Base-by-base conservation (phyloP, 2,329 filamentous ascomycete genomes). In the Pseudocercospora fuligena region DNA sequence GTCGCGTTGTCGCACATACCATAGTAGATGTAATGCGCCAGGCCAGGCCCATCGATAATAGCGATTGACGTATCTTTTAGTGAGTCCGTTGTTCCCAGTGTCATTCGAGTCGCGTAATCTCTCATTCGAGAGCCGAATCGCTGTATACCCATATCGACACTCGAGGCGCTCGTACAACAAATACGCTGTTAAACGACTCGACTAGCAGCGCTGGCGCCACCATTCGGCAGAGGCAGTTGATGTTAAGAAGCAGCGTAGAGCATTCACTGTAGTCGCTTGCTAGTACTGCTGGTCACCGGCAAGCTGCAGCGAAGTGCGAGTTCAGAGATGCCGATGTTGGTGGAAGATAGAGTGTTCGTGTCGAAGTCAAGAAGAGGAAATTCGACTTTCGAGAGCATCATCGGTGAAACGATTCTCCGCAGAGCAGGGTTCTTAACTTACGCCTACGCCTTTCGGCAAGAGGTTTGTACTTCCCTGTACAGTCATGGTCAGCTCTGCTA, bases 31-130 rank as follows among this genome's bases (percentile, higher is more conserved):
- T 92, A 86, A 76, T 94, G 91, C 1, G 92, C 91, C 27, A 97
- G 80, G 1, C 88, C 89, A 4, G 93, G 93, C 0, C 93, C 93
- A 76, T 97, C 93, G 64, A 97, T 87, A 53, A 88, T 82, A 16
- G 85, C 78, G 23, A 53, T 67, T 9, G 71, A 61, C 19, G 77
- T 46, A 21, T 51, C 8, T 5, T 47, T 46, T 1, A 58, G 29
- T 9, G 54, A 53, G 2, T 40, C 53, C 11, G 62, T 69, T 16
- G 47, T 65, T 5, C 65, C 67, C 12, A 67, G 61, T 8, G 49
- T 65, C 12, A 46, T 53, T 29, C 49, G 66, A 2, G 43, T 57
- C 5, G 69, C 69, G 36, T 70, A 66, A 21, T 63, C 65, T 49
- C 64, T 64, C 66, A 74, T 61, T 47, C 70, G 72, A 11, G 65